These are phyloP conservation scores for Xylaria sp. DNA, from an alignment of 2,329 filamentous ascomycete genomes.

Conservation along the genomic window DNA sequence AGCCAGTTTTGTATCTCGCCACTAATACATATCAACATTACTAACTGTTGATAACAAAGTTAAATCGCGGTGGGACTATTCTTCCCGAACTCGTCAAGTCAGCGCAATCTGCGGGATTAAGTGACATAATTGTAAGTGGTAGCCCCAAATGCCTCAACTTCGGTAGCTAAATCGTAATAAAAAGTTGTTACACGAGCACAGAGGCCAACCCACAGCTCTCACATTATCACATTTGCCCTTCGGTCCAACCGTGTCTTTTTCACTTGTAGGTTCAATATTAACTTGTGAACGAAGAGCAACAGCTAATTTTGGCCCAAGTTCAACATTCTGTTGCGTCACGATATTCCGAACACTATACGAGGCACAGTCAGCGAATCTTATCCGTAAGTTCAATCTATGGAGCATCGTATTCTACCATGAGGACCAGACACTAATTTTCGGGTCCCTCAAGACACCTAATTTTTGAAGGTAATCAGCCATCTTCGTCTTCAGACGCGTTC, in stretches of 20 bases:
- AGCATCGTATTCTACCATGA: not conserved
- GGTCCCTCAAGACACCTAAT: conserved; percentile 75
- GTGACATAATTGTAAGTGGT: conserved; percentile 72
- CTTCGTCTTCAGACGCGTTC: not conserved
- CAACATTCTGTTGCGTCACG: conserved; percentile 91
- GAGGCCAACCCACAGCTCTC: conserved; percentile 89
- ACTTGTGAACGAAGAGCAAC: not conserved
- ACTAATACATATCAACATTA: not conserved
- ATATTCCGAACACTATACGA: conserved; percentile 80
- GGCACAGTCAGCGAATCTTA: conserved; percentile 94
- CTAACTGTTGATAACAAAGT: conserved; percentile 36
- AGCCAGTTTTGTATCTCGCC: not conserved
- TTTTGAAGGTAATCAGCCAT: conserved; percentile 72
- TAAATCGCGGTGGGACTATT: conserved; percentile 92
- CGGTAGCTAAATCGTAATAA: conserved; percentile 8
- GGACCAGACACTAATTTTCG: conserved; percentile 6
- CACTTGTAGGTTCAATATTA: conserved; percentile 61
- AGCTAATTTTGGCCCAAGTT: conserved; percentile 53
- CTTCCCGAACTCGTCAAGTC: conserved; percentile 86
- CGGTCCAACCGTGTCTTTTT: conserved; percentile 85
- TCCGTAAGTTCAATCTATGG: conserved; percentile 33
- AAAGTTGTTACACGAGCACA: conserved; percentile 71
- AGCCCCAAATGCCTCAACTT: not conserved
- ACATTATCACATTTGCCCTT: conserved; percentile 83
- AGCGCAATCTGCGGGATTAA: conserved; percentile 81